Conservation (phyloP, 176 grass and related monocot genomes). For the Typha latifolia region DNA sequence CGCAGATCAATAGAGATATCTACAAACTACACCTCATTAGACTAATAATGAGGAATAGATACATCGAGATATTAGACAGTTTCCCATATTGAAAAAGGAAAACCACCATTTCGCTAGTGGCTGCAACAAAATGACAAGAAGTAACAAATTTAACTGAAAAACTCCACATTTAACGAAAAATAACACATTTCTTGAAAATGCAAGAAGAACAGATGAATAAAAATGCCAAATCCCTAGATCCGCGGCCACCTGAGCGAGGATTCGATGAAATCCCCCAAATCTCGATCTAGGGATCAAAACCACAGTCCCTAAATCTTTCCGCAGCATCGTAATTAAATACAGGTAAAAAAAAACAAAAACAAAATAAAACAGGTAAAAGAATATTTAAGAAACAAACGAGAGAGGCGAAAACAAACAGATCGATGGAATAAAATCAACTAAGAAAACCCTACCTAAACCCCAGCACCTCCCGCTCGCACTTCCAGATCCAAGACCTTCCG, state of each 20-base stretch:
- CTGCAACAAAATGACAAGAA: no score
- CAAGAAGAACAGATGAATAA: background rate
- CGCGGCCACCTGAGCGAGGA: background rate
- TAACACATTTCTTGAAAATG: background rate
- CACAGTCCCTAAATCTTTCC: background rate
- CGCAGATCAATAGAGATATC: no score
- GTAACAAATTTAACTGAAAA: background rate
- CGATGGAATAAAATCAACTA: background rate
- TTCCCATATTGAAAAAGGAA: no score
- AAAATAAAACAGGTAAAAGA: background rate
- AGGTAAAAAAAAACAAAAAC: background rate
- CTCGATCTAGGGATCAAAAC: background rate
- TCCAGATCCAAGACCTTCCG: background rate
- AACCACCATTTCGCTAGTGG: no score
- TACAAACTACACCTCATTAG: no score
- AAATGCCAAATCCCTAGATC: background rate
- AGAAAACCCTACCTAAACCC: background rate
- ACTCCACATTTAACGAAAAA: background rate
- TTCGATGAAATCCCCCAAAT: background rate
- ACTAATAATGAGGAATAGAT: no score
- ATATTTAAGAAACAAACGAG: background rate
- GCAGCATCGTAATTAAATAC: background rate
- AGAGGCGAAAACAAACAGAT: background rate
- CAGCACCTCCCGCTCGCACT: background rate
- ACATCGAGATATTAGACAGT: no score